These are phyloP conservation scores for Aleurites moluccanus DNA, from an alignment of 441 rosid genomes.

Conservation along the genomic window DNA sequence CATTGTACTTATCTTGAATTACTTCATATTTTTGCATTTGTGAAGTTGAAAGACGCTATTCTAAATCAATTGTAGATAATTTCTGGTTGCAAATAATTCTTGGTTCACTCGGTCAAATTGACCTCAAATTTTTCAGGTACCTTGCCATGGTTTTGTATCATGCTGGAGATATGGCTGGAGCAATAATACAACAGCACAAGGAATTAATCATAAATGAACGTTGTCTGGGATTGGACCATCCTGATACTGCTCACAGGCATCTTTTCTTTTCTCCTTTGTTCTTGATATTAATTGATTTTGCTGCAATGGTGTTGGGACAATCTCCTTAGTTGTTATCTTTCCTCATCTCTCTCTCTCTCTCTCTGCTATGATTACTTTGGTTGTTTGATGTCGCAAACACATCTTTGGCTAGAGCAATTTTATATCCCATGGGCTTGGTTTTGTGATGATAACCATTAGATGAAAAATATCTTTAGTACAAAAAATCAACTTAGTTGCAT, in stretches of 20 bases:
- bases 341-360: not conserved
- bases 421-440: not conserved
- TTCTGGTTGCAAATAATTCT: not conserved
- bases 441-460: not conserved
- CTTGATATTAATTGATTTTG: not conserved
- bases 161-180: slow-evolving; percentile 99
- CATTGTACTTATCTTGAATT: not conserved
- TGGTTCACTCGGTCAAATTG: slow-evolving; percentile 2
- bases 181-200: slow-evolving; percentile 98
- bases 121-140: slow-evolving; percentile 56
- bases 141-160: slow-evolving; percentile 99
- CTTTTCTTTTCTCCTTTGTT: slow-evolving; percentile 10
- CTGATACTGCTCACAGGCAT: slow-evolving; percentile 99
- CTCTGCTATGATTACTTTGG: not conserved
- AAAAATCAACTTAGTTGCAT: not conserved
- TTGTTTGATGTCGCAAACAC: not conserved
- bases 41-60: not conserved
- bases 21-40: not conserved
- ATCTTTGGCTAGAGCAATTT: too few species aligned
- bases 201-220: slow-evolving; percentile 98
- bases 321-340: too few species aligned
- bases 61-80: not conserved
- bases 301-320: not conserved
- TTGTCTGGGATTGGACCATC: slow-evolving; percentile 98
- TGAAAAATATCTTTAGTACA: not conserved